Evolutionary conservation across 306 rosid species (phyloP).

Genomic region (Begonia fuchsioides): DNA sequence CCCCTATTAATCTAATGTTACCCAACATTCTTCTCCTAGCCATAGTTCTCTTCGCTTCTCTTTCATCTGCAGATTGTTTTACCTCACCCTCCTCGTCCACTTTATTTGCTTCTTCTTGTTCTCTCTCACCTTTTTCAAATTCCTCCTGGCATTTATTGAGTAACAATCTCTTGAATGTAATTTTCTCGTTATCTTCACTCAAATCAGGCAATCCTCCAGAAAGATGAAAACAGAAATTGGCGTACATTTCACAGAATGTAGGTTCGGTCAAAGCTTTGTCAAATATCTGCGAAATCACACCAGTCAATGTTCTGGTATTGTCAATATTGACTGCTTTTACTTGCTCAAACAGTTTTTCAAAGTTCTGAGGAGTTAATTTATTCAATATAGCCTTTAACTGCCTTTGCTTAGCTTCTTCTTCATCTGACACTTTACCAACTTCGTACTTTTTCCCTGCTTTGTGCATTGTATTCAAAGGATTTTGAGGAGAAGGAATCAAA

Average conservation of each 20-base stretch:
- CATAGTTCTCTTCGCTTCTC: conserved; percentile 64
- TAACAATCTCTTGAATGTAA: conserved; percentile 80
- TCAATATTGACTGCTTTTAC: conserved; percentile 86
- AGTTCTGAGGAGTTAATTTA: conserved; percentile 93
- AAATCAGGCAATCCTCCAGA: conserved; percentile 78
- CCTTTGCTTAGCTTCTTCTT: conserved; percentile 74
- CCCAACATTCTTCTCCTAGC: conserved; percentile 96
- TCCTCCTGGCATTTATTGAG: conserved; percentile 95
- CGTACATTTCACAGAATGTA: conserved; percentile 99
- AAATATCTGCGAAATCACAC: conserved; percentile 93
- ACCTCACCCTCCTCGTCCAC: conserved; percentile 72
- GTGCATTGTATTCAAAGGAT: conserved; percentile 81
- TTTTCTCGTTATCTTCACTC: conserved; percentile 66
- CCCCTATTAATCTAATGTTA: conserved; percentile 93
- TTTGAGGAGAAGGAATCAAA: conserved; percentile 74
- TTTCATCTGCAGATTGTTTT: conserved; percentile 52
- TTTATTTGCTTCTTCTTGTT: conserved; percentile 88
- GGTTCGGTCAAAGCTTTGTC: conserved; percentile 98
- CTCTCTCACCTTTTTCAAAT: conserved; percentile 94
- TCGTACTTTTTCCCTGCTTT: conserved; percentile 89
- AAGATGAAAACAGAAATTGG: conserved; percentile 73
- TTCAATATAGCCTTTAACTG: conserved; percentile 77
- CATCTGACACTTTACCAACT: conserved; percentile 69
- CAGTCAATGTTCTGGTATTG: conserved; percentile 53
- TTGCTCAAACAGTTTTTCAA: conserved; percentile 86